Base-by-base conservation (phyloP, 1,139 yeast species). In the Suhomyces choctaworum region DNA sequence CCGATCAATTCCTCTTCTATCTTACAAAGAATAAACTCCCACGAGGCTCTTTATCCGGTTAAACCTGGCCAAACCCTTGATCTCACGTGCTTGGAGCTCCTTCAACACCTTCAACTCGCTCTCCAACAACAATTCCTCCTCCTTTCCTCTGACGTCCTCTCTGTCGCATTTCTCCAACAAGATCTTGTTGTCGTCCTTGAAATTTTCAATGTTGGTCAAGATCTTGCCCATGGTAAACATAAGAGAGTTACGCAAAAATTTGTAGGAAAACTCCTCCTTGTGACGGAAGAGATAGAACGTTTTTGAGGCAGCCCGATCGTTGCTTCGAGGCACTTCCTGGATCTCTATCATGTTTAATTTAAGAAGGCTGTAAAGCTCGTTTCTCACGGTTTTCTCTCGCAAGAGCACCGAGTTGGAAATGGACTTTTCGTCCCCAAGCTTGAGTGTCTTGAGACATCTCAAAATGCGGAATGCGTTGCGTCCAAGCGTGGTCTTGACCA, bases 321-420 rank as follows among this genome's bases (percentile, higher is more conserved):
- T 83, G 22, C 95, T 83, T 52, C 94, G 76, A 7, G 98, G 97
- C 21, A 92, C 85, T 63, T 94, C 98, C 58, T 92, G 97, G 29
- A 83, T 73, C 55, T 83, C 89, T 16, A 82, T 62, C 12, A 81
- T 69, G 47, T 82, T 81, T 47, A 76, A 70, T 33, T 71, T 74
- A 14, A 80, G 65, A 34, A 83, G 58, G 28, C 72, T 71, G 36
- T 79, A 73, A 25, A 82, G 58, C 35, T 80, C 76, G 29, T 76
- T 78, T 42, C 96, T 72, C 7, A 89, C 87, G 21, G 82, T 84
- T 44, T 78, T 78, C 39, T 87, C 94, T 46, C 78, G 85, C 58
- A 90, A 70, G 36, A 92, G 62, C 1, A 92, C 94, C 12, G 78
- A 64, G 33, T 84, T 81, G 26, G 90, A 77, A 37, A 90, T 73